Conservation (phyloP, 2,329 filamentous ascomycete species). For the Trichoderma sp. region DNA sequence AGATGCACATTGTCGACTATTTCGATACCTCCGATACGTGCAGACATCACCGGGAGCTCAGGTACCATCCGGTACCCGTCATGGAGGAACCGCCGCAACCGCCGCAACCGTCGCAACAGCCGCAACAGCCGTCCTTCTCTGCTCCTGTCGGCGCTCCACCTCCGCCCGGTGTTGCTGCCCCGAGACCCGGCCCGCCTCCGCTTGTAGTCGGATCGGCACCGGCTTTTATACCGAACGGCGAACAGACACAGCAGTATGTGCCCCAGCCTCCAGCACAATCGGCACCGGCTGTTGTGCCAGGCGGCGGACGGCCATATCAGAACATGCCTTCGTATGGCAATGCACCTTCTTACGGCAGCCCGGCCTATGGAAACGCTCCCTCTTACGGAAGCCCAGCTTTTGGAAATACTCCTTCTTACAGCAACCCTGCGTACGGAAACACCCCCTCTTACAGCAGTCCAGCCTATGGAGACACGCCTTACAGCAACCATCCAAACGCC, state of each 20-base stretch:
- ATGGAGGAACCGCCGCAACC: not conserved
- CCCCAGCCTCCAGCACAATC: not conserved
- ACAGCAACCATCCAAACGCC: not conserved
- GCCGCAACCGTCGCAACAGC: too few species aligned
- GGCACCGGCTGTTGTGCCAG: not conserved
- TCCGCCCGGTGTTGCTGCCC: not conserved
- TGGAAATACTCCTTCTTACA: not conserved
- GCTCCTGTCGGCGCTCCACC: not conserved
- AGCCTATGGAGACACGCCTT: not conserved
- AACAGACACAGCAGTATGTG: not conserved
- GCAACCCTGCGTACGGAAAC: not conserved
- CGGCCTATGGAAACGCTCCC: not conserved
- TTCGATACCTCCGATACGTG: slow-evolving; percentile 2
- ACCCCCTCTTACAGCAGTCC: not conserved
- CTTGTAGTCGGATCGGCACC: not conserved
- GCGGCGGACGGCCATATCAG: not conserved
- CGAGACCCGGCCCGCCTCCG: not conserved
- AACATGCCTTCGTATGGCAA: not conserved
- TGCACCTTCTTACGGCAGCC: not conserved
- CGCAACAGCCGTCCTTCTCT: not conserved
- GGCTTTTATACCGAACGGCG: not conserved
- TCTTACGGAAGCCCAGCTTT: not conserved
- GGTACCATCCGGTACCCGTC: not conserved
- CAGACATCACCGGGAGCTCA: not conserved
- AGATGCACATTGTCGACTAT: not conserved